Base-by-base conservation (phyloP, 176 grass and related monocot species). In the Eragrostis curvula region DNA sequence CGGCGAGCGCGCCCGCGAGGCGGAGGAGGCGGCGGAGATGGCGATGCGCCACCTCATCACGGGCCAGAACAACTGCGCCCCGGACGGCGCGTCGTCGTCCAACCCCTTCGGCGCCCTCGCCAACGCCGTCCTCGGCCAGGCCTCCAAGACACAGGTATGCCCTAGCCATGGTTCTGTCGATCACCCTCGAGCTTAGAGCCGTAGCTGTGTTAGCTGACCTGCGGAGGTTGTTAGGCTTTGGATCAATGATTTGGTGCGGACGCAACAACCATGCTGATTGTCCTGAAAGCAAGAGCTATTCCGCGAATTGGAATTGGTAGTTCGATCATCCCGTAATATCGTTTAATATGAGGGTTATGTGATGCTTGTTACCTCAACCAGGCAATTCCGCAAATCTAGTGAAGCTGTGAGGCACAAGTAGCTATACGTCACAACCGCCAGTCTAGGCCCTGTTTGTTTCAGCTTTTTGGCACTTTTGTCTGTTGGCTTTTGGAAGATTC, bases 41-140 rank as follows among this genome's bases (percentile, higher is more conserved):
- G 91, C 93, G 79, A 87, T 91, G 89, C 91, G 96, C 51, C 90
- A 96, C 74, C 93, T 99, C 74, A 46, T 96, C 77, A 87, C 90
- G 83, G 91, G 96, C 44, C 85, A 88, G 48, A 90, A 79, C 51
- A 87, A 64, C 79, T 99, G 96, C 85, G 73, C 83, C n/a, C 88
- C 90, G 65, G 90, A 92, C 8, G 96, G 91, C 75, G 77, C 88
- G 21, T 89, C 96, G 67, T 95, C 93, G 60, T 94, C 96, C 73
- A 99, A 99, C 49, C 96, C 96, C 59, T 63, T 99, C 8, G 87
- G 85, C 53, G 47, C 70, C 60, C 66, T 99, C 69, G 93, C 91
- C 75, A 99, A 96, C 90, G 73, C 85, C 69, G 30, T 99, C 71
- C 74, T 99, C 29, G 96, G 96, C 73, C 90, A 92, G 52, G 88